Base-by-base conservation (phyloP, 2,329 filamentous ascomycete genomes). In the Coniochaeta pulveracea region DNA sequence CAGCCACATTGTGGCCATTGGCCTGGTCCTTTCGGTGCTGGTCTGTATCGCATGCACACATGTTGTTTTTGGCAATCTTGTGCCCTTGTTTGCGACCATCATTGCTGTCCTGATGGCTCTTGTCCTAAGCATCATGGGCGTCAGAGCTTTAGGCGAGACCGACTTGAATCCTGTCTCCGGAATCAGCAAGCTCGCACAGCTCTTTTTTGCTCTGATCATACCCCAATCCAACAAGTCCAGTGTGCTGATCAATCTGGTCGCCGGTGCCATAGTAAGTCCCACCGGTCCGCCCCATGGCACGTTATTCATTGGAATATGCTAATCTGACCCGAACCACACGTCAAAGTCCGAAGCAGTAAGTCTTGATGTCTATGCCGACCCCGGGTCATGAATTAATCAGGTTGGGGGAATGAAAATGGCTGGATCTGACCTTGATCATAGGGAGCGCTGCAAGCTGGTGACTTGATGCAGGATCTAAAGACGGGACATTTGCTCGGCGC, bases 401-500 rank as follows among this genome's bases (percentile, higher is more conserved):
- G 22, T 10, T 14, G 19, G 18, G 12, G 19, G 9, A 12, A 19
- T 17, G n/a, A 10, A 6, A 5, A 6, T 10, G n/a, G n/a, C n/a
- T n/a, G n/a, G n/a, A 21, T 10, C 25, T 26, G 9, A 31, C 19
- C 4, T 31, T 16, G 6, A 4, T 9, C 12, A 26, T 18, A 64
- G 57, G 66, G 91, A 5, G 91, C 91, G 4, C 65, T 96, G 4
- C 91, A 98, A 61, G 89, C 91, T 3, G 91, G 91, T 7, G 91
- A 98, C 55, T 74, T 98, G 35, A 84, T 98, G 72, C 91, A 98
- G 53, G 91, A 98, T 52, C 70, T 98, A 19, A 98, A 98, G 56
- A 95, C 91, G 0, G 91, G 91, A 0, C 88, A 98, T 55, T 63
- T 98, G 0, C 70, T 98, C 1, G 88, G 89, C 9, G 91, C 91